These are phyloP conservation scores for Clavispora vitiphila DNA, from an alignment of 805 yeast genomes.

Conservation along the genomic window DNA sequence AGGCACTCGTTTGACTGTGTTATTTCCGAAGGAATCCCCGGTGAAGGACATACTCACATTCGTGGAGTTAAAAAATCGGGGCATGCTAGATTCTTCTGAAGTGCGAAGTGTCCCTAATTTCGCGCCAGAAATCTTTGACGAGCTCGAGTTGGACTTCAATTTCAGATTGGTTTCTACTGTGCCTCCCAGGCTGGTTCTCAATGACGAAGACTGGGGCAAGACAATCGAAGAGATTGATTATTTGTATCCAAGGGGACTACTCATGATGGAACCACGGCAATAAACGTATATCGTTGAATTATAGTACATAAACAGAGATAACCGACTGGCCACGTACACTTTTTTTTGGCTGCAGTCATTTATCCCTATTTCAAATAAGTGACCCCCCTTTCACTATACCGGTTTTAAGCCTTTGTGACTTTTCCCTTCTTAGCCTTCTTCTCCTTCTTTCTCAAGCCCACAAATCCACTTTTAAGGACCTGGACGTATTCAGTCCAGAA, in stretches of 20 bases:
- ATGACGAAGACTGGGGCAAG: conserved; percentile 26
- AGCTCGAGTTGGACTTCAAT: conserved; percentile 21
- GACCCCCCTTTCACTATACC: no score
- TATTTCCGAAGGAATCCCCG: conserved; percentile 25
- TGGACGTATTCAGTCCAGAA: conserved; percentile 78
- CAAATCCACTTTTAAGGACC: conserved; percentile 63
- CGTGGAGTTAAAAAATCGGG: conserved; percentile 34
- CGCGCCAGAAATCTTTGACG: conserved; percentile 13
- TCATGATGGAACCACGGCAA: conserved; percentile 50
- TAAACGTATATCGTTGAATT: background rate
- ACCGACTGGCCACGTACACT: background rate
- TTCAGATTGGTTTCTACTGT: conserved; percentile 33
- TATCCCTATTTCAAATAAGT: no score
- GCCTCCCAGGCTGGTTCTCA: conserved; percentile 32
- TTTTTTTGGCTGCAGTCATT: background rate
- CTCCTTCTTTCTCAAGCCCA: conserved; percentile 76
- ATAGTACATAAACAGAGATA: conserved; percentile 1
- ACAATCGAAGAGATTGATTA: conserved; percentile 57
- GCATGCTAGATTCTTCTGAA: conserved; percentile 29
- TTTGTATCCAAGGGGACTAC: conserved; percentile 42
- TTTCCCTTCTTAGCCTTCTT: conserved; percentile 57
- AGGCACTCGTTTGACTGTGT: conserved; percentile 51
- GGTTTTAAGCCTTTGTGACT: conserved; percentile 19
- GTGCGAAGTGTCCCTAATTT: conserved; percentile 2
- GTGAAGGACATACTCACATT: conserved; percentile 31